Conservation (phyloP, 2,329 filamentous ascomycete genomes). For the Lanzia echinophila region DNA sequence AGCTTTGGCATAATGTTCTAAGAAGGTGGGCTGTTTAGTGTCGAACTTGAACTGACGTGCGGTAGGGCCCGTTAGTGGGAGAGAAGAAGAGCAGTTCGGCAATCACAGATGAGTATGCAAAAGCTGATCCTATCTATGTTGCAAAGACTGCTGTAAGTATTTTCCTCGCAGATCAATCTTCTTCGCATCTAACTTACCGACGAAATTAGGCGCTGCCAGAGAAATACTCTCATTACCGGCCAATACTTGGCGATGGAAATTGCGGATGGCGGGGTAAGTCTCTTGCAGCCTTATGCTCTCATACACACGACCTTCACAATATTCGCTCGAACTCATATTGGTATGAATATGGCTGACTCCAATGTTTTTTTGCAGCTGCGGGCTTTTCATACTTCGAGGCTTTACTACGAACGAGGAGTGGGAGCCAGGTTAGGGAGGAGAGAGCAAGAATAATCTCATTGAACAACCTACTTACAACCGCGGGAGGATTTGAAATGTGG, state of each 20-base stretch:
- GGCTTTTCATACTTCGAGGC: constrained; percentile 91
- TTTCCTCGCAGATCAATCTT: background rate
- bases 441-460: constrained; percentile 64
- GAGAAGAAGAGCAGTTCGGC: constrained; percentile 67
- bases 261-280: constrained; percentile 94
- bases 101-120: constrained; percentile 80
- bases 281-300: constrained; percentile 9
- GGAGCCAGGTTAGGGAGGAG: constrained; percentile 61
- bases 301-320: constrained; percentile 4
- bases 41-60: constrained; percentile 27
- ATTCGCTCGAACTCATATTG: constrained; percentile 4
- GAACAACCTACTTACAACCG: constrained; percentile 60
- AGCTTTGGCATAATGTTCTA: background rate
- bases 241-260: constrained; percentile 86
- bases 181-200: background rate
- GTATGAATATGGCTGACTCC: constrained; percentile 3
- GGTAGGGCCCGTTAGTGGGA: constrained; percentile 76
- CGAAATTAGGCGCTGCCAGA: constrained; percentile 62
- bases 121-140: constrained; percentile 77
- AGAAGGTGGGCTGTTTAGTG: constrained; percentile 3
- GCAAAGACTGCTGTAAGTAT: constrained; percentile 75
- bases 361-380: constrained; percentile 56
- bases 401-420: constrained; percentile 62
- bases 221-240: constrained; percentile 82
- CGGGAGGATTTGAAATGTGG: constrained; percentile 64